Base-by-base conservation (phyloP, 108 stramenopile genomes). In the Cyclotella baltica region DNA sequence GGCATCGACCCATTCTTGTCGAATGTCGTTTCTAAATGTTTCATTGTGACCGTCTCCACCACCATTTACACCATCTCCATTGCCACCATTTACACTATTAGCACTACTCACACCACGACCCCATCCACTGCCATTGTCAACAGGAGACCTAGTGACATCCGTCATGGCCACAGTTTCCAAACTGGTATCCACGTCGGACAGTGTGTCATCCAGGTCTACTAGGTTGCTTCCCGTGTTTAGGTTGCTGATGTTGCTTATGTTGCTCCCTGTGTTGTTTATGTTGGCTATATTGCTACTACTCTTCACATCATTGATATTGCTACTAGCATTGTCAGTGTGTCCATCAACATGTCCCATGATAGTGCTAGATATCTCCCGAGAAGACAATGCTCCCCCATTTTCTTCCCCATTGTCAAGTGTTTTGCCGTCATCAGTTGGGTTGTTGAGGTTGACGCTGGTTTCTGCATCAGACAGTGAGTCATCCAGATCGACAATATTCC, bases 1-100 rank as follows among this genome's bases (percentile, higher is more conserved):
- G 37, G 93, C 93, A 73, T 92, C 86, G 37, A 92, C 86, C 91
- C 91, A 94, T 68, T 89, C 89, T 37, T 83, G 55, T 2, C 86
- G 70, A 11, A 86, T 59, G 36, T 86, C 85, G 29, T 70, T 40
- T 28, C 79, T 43, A 72, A 85, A 81, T 6, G 55, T 55, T 23
- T n/a, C 25, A 1, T n/a, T n/a, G n/a, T n/a, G n/a, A n/a, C n/a
- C n/a, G n/a, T 10, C 23, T 55, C 25, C 55, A 11, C 13, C 55
- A 3, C 23, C 55, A 55, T 55, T 5, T 2, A 1, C 25, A 25
- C 4, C 51, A 10, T 52, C 51, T 22, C n/a, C 51, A 52, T 52
- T 43, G 40, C 13, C 40, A 43, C 10, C 40, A 11, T 6, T 11
- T 13, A 11, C 40, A 13, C 10, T 6, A n/a, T 4, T n/a, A 6